Evolutionary conservation across 352 stramenopile genomes (phyloP).

Genomic region (Globisporangium irregulare): DNA sequence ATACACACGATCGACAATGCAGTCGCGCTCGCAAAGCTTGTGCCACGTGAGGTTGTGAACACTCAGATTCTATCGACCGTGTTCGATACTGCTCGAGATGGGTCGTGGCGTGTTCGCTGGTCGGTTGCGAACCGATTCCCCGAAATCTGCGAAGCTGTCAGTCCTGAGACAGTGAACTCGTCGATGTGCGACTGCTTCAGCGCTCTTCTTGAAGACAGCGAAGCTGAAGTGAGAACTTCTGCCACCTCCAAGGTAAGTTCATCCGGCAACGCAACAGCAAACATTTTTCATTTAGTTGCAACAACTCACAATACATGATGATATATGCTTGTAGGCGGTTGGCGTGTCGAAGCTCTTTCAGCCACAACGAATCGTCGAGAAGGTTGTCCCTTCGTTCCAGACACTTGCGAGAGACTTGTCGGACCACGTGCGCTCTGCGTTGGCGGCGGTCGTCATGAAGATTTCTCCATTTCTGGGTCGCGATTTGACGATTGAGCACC

Average conservation of each 20-base stretch:
- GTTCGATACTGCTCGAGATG: constrained; percentile 91
- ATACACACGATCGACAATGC: constrained; percentile 98
- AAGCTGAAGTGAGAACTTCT: constrained; percentile 95
- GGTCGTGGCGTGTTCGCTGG: constrained; percentile 98
- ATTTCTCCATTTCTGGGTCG: constrained; percentile 91
- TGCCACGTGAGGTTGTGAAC: constrained; percentile 63
- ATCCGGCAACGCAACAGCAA: neutral
- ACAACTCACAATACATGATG: neutral
- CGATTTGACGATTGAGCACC: constrained; percentile 92
- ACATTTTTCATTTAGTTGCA: too few relatives aligned
- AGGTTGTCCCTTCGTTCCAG: constrained; percentile 83
- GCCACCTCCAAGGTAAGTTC: constrained; percentile 90
- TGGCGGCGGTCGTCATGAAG: constrained; percentile 95
- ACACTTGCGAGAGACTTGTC: constrained; percentile 96
- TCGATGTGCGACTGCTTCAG: constrained; percentile 89
- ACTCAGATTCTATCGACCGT: constrained; percentile 89
- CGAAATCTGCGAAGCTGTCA: constrained; percentile 89
- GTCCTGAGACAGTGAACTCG: constrained; percentile 59
- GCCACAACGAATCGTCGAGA: constrained; percentile 65
- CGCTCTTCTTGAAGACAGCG: constrained; percentile 94
- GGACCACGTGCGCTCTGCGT: constrained; percentile 94
- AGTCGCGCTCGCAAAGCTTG: constrained; percentile 90
- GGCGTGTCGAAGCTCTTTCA: constrained; percentile 54
- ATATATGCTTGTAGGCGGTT: constrained; percentile 37
- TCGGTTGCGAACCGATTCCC: constrained; percentile 96